Evolutionary conservation across 129 eudicot species (phyloP), one percentile per base, ranked within the genome.

Genomic region (Calendula officinalis): DNA sequence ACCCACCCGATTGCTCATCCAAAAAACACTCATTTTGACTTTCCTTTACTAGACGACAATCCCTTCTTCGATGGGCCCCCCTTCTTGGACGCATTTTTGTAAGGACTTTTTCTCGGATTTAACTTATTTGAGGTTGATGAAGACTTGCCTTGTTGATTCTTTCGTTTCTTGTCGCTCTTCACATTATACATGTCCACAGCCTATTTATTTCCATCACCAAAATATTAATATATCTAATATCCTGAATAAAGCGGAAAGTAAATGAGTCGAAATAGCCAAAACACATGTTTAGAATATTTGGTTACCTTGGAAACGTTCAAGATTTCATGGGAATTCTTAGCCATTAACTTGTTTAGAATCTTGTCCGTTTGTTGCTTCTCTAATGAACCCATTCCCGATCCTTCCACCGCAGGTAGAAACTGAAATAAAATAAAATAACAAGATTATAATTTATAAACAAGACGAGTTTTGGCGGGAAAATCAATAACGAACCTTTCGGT

Each of bases 181-280:
- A 78, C 84, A 39, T 88, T 92, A 78, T 88, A 81, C 95, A 85
- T 83, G 82, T 82, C 88, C 45, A 88, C 95, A 43, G 99, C 99
- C 96, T 92, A 63, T 46, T 72, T 47, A 22, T 22, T 22, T 22
- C 30, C 30, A 22, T 22, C 30, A 22, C 30, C 30, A 22, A 22
- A 22, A 22, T 22, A 22, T 22, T 22, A 22, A 22, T 22, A 22
- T 22, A 22, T 22, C 30, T 22, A 22, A 22, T 22, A 0, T 22
- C 30, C 30, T 22, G 30, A 22, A 22, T 22, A 22, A 22, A 22
- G 30, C 30, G 30, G 30, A 0, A 0, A 22, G 30, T 22, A 22
- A 22, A 22, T 22, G 30, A 22, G 30, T 22, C 30, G 30, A 22
- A n/a, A n/a, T n/a, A n/a, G n/a, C n/a, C n/a, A n/a, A n/a, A n/a